Percentiles rank a stretch among this genome's conserved stretches.
Evolutionary conservation across 106 monocot genomes (phyloP).

Genomic region (Narthecium ossifragum): DNA sequence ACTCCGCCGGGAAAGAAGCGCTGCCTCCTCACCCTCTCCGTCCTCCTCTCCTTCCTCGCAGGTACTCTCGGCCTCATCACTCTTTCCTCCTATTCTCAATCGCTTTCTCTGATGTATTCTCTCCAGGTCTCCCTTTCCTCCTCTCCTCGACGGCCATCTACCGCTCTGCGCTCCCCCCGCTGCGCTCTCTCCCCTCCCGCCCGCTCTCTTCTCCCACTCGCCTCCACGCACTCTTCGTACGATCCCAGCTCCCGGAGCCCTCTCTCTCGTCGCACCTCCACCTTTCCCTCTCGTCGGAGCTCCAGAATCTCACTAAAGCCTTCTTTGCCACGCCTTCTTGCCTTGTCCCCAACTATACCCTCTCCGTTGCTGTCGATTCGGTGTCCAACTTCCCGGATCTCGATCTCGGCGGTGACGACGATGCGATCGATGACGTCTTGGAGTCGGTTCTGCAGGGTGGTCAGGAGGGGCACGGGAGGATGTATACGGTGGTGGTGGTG

Average conservation of each 20-base stretch:
- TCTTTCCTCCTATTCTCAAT: no score
- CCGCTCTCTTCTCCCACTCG: slow-evolving; percentile 43
- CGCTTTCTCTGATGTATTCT: no score
- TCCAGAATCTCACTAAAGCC: slow-evolving; percentile 10
- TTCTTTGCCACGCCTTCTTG: no score
- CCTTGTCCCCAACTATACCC: no score
- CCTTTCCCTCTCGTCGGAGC: slow-evolving; percentile 8
- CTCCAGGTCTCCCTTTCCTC: slow-evolving; percentile 42
- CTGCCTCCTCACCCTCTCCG: slow-evolving; percentile 62
- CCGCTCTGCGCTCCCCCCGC: slow-evolving; percentile 67
- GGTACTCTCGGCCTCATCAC: slow-evolving; percentile 12
- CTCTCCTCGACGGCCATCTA: slow-evolving; percentile 80
- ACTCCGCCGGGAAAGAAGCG: slow-evolving; percentile 66
- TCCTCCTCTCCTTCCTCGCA: slow-evolving; percentile 63
- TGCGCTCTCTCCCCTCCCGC: slow-evolving; percentile 50
- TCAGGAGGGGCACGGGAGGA: slow-evolving; percentile 25
- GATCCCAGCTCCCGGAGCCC: no score
- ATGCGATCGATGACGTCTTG: slow-evolving; percentile 29
- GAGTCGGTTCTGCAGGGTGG: slow-evolving; percentile 52
- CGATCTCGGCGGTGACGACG: neutral
- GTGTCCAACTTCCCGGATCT: slow-evolving; percentile 24
- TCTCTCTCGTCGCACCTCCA: neutral
- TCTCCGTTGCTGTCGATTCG: slow-evolving; percentile 18
- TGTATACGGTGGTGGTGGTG: slow-evolving; percentile 59
- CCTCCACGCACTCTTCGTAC: no score